Conservation (phyloP, 495 filamentous ascomycete genomes). For the Lasiosphaeria miniovina region DNA sequence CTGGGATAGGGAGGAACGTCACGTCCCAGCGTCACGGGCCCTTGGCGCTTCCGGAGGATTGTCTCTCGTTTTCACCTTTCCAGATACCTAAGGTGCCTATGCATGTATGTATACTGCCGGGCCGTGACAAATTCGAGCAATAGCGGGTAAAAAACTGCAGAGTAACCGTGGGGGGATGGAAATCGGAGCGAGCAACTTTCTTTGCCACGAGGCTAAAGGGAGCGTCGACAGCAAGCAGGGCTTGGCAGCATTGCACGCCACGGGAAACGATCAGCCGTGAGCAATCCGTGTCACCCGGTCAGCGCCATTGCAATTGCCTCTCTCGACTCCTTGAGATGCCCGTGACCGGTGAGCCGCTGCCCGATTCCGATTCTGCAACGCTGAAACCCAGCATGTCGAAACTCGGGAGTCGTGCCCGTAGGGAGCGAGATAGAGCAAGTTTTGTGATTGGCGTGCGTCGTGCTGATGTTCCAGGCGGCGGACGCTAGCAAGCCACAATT, state of each 20-base stretch:
- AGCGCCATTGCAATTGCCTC: neutral
- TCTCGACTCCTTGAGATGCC: neutral
- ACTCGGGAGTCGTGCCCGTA: neutral
- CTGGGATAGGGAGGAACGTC: too few species aligned
- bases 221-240: neutral
- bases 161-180: neutral
- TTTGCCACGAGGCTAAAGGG: conserved; percentile 2
- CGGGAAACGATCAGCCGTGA: neutral
- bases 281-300: neutral
- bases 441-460: conserved; percentile 23
- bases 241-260: neutral
- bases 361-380: neutral
- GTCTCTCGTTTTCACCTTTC: too few species aligned
- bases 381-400: neutral
- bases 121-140: neutral
- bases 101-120: too few species aligned
- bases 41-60: too few species aligned
- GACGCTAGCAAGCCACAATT: conserved; percentile 36
- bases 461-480: neutral
- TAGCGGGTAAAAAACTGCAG: neutral
- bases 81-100: too few species aligned
- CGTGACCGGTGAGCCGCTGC: neutral
- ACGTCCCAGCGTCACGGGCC: too few species aligned
- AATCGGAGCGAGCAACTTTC: neutral
- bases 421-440: conserved; percentile 24